phyloP scores from a whole-genome alignment of 1,284 basidiomycete species.

The Pseudozyma flocculosa region DNA sequence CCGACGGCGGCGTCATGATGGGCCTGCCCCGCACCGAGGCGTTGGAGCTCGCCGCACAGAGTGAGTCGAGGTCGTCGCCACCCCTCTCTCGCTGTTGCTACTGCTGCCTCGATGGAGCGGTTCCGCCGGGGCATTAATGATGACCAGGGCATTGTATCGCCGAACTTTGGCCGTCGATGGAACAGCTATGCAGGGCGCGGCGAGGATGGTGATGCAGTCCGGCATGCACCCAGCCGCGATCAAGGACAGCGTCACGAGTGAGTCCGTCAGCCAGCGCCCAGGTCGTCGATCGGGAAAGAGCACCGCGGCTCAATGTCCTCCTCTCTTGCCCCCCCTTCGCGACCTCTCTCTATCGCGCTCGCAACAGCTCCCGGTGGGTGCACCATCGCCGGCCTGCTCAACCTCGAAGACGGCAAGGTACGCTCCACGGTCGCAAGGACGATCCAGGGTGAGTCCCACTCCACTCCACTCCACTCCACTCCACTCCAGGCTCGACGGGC shows the following conservation, averaged over 20 bases:
- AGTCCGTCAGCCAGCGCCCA: conserved; percentile 58
- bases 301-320: no score
- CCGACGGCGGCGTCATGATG: conserved; percentile 99
- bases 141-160: no score
- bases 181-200: conserved; percentile 90
- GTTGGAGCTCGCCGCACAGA: conserved; percentile 91
- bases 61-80: conserved; percentile 60
- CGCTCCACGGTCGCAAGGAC: conserved; percentile 92
- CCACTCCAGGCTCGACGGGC: no score
- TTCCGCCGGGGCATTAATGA: no score
- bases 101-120: neutral
- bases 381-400: conserved; percentile 92
- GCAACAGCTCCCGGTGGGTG: conserved; percentile 95
- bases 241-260: conserved; percentile 96
- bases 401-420: conserved; percentile 90
- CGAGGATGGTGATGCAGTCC: conserved; percentile 87
- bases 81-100: neutral
- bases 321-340: no score
- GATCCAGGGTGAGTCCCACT: conserved; percentile 68
- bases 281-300: no score
- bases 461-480: neutral
- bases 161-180: no score
- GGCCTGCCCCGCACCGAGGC: conserved; percentile 91
- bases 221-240: conserved; percentile 91
- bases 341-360: no score